These are phyloP conservation scores for Tripterygium wilfordii DNA, from an alignment of 177 flowering plant species.

Conservation along the genomic window DNA sequence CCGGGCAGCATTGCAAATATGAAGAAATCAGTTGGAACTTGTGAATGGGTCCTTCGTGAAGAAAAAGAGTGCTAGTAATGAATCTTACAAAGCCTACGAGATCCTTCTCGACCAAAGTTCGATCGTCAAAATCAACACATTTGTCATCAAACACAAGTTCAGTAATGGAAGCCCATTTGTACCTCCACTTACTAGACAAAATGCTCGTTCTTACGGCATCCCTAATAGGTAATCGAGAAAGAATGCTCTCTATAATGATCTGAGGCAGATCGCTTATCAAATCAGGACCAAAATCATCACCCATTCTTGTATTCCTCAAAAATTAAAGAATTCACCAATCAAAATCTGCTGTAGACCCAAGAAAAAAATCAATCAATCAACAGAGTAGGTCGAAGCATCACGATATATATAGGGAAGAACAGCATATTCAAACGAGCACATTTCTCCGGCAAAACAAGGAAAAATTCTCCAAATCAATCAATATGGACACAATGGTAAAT, in stretches of 20 bases:
- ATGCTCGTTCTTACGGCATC: slow-evolving; percentile 72
- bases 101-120: slow-evolving; percentile 15
- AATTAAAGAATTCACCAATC: not conserved
- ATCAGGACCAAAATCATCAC: slow-evolving; percentile 22
- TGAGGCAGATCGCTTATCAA: slow-evolving; percentile 54
- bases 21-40: slow-evolving; percentile 49
- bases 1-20: slow-evolving; percentile 35
- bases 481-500: too few relatives aligned
- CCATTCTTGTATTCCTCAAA: slow-evolving; percentile 19
- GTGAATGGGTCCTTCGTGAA: slow-evolving; percentile 71
- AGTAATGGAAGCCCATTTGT: slow-evolving; percentile 56
- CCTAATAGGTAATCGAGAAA: slow-evolving; percentile 49
- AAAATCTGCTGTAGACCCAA: not conserved
- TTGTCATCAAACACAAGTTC: slow-evolving; percentile 53
- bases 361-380: not conserved
- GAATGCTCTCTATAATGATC: slow-evolving; percentile 58
- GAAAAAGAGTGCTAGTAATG: slow-evolving; percentile 48
- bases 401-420: too few relatives aligned
- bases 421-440: too few relatives aligned
- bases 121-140: slow-evolving; percentile 25
- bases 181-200: slow-evolving; percentile 73
- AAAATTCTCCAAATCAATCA: too few relatives aligned
- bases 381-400: too few relatives aligned
- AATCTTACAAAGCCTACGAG: slow-evolving; percentile 35
- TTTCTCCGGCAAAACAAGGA: too few relatives aligned